These are phyloP conservation scores for Phytophthora tubulina DNA, from an alignment of 352 stramenopile genomes.

Conservation along the genomic window DNA sequence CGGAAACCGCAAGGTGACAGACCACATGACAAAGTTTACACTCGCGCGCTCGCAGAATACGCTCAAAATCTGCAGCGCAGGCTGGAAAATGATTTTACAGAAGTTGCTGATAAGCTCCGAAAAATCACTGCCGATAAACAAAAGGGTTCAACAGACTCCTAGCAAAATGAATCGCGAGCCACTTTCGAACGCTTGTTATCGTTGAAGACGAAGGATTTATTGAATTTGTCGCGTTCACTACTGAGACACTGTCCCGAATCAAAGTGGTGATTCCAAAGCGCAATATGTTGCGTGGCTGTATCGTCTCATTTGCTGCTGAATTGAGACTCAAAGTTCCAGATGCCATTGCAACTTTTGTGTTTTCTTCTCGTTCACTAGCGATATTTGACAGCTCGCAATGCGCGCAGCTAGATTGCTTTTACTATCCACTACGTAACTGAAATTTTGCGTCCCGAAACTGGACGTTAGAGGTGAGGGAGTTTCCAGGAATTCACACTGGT, in stretches of 20 bases:
- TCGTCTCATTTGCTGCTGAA: slow-evolving; percentile 14
- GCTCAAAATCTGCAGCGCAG: too few species aligned
- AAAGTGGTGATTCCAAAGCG: slow-evolving; percentile 16
- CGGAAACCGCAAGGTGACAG: too few species aligned
- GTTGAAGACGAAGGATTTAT: slow-evolving; percentile 26
- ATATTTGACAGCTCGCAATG: slow-evolving; percentile 26
- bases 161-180: slow-evolving; percentile 11
- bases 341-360: not conserved
- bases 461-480: slow-evolving; percentile 20
- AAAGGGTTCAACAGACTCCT: slow-evolving; percentile 8
- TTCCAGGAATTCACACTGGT: slow-evolving; percentile 12
- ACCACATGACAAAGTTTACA: too few species aligned
- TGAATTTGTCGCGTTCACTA: slow-evolving; percentile 23
- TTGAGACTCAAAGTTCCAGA: not conserved
- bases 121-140: slow-evolving; percentile 14
- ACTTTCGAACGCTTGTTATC: slow-evolving; percentile 16
- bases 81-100: too few species aligned
- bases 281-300: slow-evolving; percentile 4
- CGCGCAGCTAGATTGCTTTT: slow-evolving; percentile 16
- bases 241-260: not conserved
- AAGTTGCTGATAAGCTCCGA: not conserved
- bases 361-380: slow-evolving; percentile 14
- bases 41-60: too few species aligned
- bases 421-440: slow-evolving; percentile 21
- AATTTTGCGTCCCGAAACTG: slow-evolving; percentile 10